Evolutionary conservation across 192 early-diverging fungal species (phyloP).

Genomic region (Blastocladiella britannica): DNA sequence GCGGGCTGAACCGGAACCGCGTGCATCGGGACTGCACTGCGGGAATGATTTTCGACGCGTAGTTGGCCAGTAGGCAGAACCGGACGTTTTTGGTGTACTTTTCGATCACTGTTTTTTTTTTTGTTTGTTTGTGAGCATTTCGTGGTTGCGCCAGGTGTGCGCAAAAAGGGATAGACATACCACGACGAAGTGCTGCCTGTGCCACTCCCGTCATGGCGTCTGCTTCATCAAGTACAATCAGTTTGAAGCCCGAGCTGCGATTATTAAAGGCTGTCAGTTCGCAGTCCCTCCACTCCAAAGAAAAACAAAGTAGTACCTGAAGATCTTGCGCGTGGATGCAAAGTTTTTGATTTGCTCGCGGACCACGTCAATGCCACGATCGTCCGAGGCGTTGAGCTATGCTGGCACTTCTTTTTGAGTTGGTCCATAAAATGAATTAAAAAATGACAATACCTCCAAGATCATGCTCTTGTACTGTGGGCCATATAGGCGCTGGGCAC

Average conservation of each 20-base stretch:
- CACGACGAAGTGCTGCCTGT: slow-evolving; percentile 75
- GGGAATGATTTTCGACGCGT: slow-evolving; percentile 90
- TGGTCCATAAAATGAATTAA: not conserved
- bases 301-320: slow-evolving; percentile 22
- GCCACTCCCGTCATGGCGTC: slow-evolving; percentile 88
- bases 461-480: slow-evolving; percentile 67
- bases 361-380: slow-evolving; percentile 94
- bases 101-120: slow-evolving; percentile 61
- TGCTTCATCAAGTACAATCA: slow-evolving; percentile 93
- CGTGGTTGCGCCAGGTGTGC: not conserved
- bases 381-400: slow-evolving; percentile 90
- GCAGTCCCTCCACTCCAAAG: not conserved
- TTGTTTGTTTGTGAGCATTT: too few species aligned
- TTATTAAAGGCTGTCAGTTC: too few species aligned
- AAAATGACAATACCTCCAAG: slow-evolving; percentile 42
- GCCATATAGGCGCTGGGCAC: slow-evolving; percentile 73
- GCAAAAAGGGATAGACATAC: slow-evolving; percentile 17
- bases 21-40: slow-evolving; percentile 98
- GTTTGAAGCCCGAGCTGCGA: slow-evolving; percentile 64
- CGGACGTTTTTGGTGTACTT: slow-evolving; percentile 94
- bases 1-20: slow-evolving; percentile 79
- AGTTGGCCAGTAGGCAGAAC: slow-evolving; percentile 98
- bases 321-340: slow-evolving; percentile 86
- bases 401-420: not conserved
- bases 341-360: slow-evolving; percentile 96